Evolutionary conservation across 139 green algal genomes (phyloP), one percentile per base, ranked within the genome.

Genomic region (Gonium pectorale): DNA sequence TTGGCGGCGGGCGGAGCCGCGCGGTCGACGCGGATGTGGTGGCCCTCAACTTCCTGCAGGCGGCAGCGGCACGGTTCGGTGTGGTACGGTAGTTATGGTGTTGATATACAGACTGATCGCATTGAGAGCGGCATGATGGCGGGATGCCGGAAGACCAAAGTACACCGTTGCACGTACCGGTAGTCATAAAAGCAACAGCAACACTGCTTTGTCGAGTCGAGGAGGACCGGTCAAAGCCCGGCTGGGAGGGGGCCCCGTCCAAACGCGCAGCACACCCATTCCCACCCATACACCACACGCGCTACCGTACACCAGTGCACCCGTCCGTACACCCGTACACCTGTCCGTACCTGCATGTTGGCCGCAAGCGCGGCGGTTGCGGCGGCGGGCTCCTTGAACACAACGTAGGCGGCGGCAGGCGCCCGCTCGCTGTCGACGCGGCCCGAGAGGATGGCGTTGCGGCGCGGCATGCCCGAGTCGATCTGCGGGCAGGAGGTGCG

Each of bases 11-110:
- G 85, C 9, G 60, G 46, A 3, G 86, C 78, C 21, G 94, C 96
- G 11, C 74, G 70, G 81, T 99, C 94, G 66, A 99, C 96, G 0
- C 95, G 90, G 27, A 99, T 74, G 87, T 98, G 95, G 40, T 89
- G 81, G 0, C 92, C 94, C 2, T 93, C 81, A n/a, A 97, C 83
- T 89, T 95, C 29, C 43, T 71, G 63, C n/a, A n/a, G n/a, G n/a
- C n/a, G n/a, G n/a, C n/a, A n/a, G n/a, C n/a, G n/a, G n/a, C n/a
- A n/a, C n/a, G n/a, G n/a, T n/a, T n/a, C n/a, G n/a, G n/a, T n/a
- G n/a, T n/a, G n/a, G n/a, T n/a, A n/a, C n/a, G 33, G 33, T 26
- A 35, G 51, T 59, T 59, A 22, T 59, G 51, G 51, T 59, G 79
- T 11, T 27, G 26, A 64, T 7, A n/a, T n/a, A n/a, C n/a, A n/a